Evolutionary conservation across 2,329 filamentous ascomycete species (phyloP), one percentile per base, ranked within the genome.

Genomic region (Blastomyces emzantsi): DNA sequence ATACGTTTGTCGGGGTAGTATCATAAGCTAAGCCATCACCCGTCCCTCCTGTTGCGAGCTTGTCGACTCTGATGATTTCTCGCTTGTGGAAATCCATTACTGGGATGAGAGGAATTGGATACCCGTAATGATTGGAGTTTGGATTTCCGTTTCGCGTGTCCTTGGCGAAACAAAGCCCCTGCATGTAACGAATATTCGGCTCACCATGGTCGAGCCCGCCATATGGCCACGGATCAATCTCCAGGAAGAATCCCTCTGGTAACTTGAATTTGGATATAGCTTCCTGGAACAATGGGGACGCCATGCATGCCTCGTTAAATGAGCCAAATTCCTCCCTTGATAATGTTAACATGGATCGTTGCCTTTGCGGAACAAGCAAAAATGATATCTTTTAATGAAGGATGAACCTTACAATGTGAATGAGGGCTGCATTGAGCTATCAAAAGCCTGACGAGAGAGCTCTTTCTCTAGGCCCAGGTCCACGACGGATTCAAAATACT

Each of bases 71-170:
- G 54, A 87, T 72, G 52, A 87, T 76, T 66, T 82, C 74, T 64
- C 78, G 78, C n/a, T 80, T 84, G 55, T 77, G 73, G 36, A 81
- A 78, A 66, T 87, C 83, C 79, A 87, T 82, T 33, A 87, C 76
- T 1, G 82, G 82, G 55, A 83, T 82, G 62, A 85, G 77, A 7
- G 83, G 83, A n/a, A 87, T 73, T 0, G 85, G 85, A 67, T 83
- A 86, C 1, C 79, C 80, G 70, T 87, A 87, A 69, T 87, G 84
- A 67, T 88, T 87, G 1, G 83, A 80, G 69, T 87, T 83, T 1
- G 72, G 73, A 45, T 83, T 83, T 17, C 77, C 76, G 63, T 70
- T 78, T 57, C 74, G 70, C 7, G 71, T 78, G 60, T 81, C 78
- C 65, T 77, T 76, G 0, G 81, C 82, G 66, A 84, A 84, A 68